These are phyloP conservation scores for Podosphaera leucotricha DNA, from an alignment of 2,329 filamentous ascomycete genomes.

Conservation along the genomic window DNA sequence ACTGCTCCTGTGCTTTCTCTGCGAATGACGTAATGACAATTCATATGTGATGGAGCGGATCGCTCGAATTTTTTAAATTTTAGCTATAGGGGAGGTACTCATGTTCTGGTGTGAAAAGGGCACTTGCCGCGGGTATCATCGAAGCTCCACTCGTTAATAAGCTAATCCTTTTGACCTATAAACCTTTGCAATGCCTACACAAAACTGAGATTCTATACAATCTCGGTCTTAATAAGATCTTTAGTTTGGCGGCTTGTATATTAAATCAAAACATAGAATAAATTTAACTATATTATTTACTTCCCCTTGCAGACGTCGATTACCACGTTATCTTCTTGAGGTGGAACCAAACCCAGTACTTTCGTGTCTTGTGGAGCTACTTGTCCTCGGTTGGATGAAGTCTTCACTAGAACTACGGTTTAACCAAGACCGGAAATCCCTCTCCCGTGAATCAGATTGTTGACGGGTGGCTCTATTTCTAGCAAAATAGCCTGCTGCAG, in stretches of 20 bases:
- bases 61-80: neutral
- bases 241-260: no score
- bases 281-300: no score
- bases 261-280: no score
- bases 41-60: constrained; percentile 21
- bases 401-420: constrained; percentile 5
- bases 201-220: no score
- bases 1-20: constrained; percentile 80
- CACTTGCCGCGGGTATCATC: no score
- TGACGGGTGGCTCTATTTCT: constrained; percentile 24
- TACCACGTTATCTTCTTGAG: constrained; percentile 23
- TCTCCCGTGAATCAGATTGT: constrained; percentile 5
- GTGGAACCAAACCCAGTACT: constrained; percentile 56
- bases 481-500: constrained; percentile 43
- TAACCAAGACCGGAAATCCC: constrained; percentile 8
- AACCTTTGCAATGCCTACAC: no score
- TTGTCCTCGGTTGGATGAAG: constrained; percentile 7
- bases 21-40: constrained; percentile 68
- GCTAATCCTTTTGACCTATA: no score
- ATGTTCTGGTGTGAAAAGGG: neutral
- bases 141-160: no score
- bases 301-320: neutral
- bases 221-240: no score
- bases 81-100: neutral
- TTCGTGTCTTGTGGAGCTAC: constrained; percentile 27